Percentiles rank a stretch among this genome's conserved stretches.
Evolutionary conservation across 140 eudicot genomes (phyloP).

Genomic region (Ambrosia hybrid): DNA sequence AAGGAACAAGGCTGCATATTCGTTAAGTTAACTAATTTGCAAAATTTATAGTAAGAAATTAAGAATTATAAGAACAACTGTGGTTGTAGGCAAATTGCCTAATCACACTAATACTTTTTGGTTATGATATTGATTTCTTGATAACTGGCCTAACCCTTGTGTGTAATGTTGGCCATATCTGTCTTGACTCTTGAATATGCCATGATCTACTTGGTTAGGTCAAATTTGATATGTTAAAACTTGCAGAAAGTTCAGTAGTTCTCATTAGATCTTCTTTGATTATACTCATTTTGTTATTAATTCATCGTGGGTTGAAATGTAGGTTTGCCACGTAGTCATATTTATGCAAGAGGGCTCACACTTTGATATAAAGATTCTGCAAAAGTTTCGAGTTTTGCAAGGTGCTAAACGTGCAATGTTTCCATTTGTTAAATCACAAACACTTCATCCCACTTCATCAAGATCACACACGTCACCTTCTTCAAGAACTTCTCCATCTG

Average conservation of each 20-base stretch:
- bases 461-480: constrained; percentile 50
- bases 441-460: constrained; percentile 43
- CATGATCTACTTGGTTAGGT: neutral
- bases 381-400: constrained; percentile 72
- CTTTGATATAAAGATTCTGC: constrained; percentile 67
- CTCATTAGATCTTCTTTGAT: neutral
- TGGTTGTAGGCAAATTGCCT: constrained; percentile 12
- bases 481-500: constrained; percentile 45
- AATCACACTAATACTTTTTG: constrained; percentile 4
- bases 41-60: constrained; percentile 6
- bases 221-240: neutral
- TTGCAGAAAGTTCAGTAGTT: constrained; percentile 5
- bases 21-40: neutral
- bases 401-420: constrained; percentile 77
- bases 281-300: constrained; percentile 27
- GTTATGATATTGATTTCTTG: neutral
- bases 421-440: constrained; percentile 54
- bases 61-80: neutral
- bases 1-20: constrained; percentile 4
- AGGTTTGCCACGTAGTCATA: constrained; percentile 88
- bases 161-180: neutral
- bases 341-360: constrained; percentile 82
- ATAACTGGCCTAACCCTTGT: neutral
- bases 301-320: constrained; percentile 37
- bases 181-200: neutral